These are phyloP conservation scores for Pelomyxa schiedti DNA, from an alignment of 78 protist species.

Conservation along the genomic window DNA sequence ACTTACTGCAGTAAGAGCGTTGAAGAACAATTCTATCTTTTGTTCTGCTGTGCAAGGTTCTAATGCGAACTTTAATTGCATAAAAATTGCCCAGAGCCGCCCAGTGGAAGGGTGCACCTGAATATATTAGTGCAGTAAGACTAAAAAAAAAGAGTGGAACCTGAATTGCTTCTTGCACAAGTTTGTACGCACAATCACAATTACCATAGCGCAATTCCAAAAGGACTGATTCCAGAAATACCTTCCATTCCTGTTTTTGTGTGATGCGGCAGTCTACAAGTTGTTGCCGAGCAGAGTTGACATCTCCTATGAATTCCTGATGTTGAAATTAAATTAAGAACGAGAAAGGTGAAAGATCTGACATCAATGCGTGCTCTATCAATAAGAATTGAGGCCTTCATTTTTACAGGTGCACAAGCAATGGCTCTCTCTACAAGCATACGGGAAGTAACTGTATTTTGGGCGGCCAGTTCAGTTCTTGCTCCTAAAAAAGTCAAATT, in stretches of 20 bases:
- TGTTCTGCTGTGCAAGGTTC: slow-evolving; percentile 56
- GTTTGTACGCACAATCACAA: slow-evolving; percentile 32
- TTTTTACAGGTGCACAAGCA: slow-evolving; percentile 58
- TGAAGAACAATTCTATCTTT: slow-evolving; percentile 77
- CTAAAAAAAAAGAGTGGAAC: too few relatives aligned
- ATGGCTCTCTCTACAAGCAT: slow-evolving; percentile 60
- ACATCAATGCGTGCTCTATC: slow-evolving; percentile 68
- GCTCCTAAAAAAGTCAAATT: too few relatives aligned
- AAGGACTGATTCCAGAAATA: slow-evolving; percentile 65
- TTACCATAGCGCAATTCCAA: slow-evolving; percentile 65
- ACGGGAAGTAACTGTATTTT: slow-evolving; percentile 28
- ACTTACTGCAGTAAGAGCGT: too few relatives aligned
- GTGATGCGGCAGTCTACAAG: slow-evolving; percentile 5
- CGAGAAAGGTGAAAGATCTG: too few relatives aligned
- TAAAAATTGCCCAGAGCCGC: slow-evolving; percentile 35
- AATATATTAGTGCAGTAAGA: too few relatives aligned
- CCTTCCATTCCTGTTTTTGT: neutral
- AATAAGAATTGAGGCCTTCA: slow-evolving; percentile 56
- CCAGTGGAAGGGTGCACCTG: slow-evolving; percentile 82
- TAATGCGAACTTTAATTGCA: slow-evolving; percentile 28
- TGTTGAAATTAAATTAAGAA: too few relatives aligned
- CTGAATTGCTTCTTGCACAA: slow-evolving; percentile 51
- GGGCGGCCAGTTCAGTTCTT: slow-evolving; percentile 32
- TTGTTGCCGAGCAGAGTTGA: slow-evolving; percentile 18
- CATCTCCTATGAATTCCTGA: slow-evolving; percentile 57